Conservation (phyloP, 2,329 filamentous ascomycete genomes). For the Apiospora saccharicola region DNA sequence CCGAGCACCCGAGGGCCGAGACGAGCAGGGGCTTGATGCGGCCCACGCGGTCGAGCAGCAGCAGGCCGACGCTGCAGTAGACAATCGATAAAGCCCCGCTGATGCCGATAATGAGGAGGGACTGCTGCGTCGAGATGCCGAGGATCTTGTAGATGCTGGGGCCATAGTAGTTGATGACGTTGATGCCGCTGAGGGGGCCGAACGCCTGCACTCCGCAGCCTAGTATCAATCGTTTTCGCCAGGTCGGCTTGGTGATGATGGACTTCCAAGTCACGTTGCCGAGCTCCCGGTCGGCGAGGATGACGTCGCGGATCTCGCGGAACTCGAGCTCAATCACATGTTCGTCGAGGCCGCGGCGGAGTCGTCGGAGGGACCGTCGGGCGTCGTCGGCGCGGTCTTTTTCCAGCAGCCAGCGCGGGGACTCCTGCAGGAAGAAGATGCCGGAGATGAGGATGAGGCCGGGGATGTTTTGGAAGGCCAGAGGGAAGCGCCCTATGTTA, state of each 20-base stretch:
- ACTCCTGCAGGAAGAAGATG: constrained; percentile 55
- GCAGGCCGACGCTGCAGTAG: constrained; percentile 55
- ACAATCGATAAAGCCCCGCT: constrained; percentile 56
- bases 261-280: constrained; percentile 49
- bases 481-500: constrained; percentile 59
- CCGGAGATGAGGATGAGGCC: constrained; percentile 69
- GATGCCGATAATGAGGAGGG: constrained; percentile 59
- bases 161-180: constrained; percentile 53
- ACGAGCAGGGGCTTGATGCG: constrained; percentile 57
- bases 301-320: constrained; percentile 48
- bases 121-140: constrained; percentile 51
- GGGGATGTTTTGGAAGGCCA: constrained; percentile 76
- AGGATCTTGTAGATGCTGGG: constrained; percentile 52
- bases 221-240: constrained; percentile 54
- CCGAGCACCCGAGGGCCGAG: constrained; percentile 41
- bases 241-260: constrained; percentile 50
- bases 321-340: constrained; percentile 49
- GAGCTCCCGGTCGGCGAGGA: constrained; percentile 45
- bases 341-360: constrained; percentile 40
- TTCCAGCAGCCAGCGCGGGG: not conserved
- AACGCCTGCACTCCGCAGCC: constrained; percentile 58
- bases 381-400: constrained; percentile 1
- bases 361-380: constrained; percentile 42
- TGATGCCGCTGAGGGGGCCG: constrained; percentile 55
- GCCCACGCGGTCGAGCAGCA: constrained; percentile 53